These are phyloP conservation scores for Marasmius fiardii DNA, from an alignment of 1,284 basidiomycete genomes.

Conservation along the genomic window DNA sequence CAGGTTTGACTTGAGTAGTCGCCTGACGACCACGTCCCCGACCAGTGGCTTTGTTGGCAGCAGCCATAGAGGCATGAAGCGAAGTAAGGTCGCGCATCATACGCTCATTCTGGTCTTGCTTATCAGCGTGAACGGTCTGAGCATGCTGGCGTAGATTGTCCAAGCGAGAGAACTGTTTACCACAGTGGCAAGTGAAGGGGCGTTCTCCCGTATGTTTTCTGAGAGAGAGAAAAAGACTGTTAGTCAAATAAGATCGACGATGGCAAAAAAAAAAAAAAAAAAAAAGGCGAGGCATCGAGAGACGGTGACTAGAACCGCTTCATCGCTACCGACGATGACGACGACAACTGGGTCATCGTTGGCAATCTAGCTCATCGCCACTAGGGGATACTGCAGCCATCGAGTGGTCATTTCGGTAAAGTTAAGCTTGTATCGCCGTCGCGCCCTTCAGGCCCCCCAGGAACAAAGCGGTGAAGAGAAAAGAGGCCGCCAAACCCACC, in stretches of 20 bases:
- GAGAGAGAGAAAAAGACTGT: slow-evolving; percentile 7
- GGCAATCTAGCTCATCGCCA: too few relatives aligned
- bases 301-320: neutral
- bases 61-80: slow-evolving; percentile 83
- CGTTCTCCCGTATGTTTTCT: slow-evolving; percentile 98
- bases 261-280: neutral
- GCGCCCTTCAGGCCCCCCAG: neutral
- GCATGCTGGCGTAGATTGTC: slow-evolving; percentile 97
- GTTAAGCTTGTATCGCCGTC: neutral
- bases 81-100: slow-evolving; percentile 90
- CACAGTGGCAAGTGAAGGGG: slow-evolving; percentile 94
- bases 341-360: too few relatives aligned
- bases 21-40: slow-evolving; percentile 36
- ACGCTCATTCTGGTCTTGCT: slow-evolving; percentile 81
- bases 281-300: neutral
- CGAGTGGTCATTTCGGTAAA: too few relatives aligned
- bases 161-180: slow-evolving; percentile 92
- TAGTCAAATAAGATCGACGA: neutral
- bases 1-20: neutral
- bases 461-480: slow-evolving; percentile 21
- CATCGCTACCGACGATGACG: too few relatives aligned
- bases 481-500: slow-evolving; percentile 46
- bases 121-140: slow-evolving; percentile 93
- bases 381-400: slow-evolving; percentile 2
- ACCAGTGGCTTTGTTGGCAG: slow-evolving; percentile 56